These are phyloP conservation scores for Marasmius sp. DNA, from an alignment of 1,284 basidiomycete genomes.

Conservation along the genomic window DNA sequence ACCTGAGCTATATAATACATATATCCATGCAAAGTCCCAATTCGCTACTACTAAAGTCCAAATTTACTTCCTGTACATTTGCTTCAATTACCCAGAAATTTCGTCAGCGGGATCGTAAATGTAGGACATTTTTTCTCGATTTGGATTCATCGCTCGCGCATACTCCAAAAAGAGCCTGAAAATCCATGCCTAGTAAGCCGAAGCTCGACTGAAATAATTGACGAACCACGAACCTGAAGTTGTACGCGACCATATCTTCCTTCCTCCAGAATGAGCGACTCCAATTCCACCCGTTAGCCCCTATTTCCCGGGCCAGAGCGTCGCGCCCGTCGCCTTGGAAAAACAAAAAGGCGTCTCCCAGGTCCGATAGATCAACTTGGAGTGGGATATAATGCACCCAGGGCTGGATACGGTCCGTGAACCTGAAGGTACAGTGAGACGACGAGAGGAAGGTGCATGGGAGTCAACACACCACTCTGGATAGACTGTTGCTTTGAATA, in stretches of 20 bases:
- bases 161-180: conserved; percentile 46
- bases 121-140: conserved; percentile 6
- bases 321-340: conserved; percentile 57
- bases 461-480: conserved; percentile 46
- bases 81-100: no score
- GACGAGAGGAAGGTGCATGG: no score
- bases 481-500: conserved; percentile 65
- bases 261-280: conserved; percentile 54
- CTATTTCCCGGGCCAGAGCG: conserved; percentile 52
- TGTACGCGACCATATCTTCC: conserved; percentile 63
- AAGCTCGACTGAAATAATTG: background rate
- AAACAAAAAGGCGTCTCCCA: conserved; percentile 57
- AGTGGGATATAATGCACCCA: conserved; percentile 68
- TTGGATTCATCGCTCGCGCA: conserved; percentile 41
- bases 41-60: no score
- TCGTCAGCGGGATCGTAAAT: background rate
- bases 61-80: no score
- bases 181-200: background rate
- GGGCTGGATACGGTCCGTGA: conserved; percentile 41
- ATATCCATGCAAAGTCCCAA: no score
- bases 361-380: conserved; percentile 50
- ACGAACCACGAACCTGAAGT: conserved; percentile 42
- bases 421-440: conserved; percentile 5
- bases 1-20: no score
- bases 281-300: conserved; percentile 52